phyloP scores from a whole-genome alignment of 306 rosid species.

The Lathyrus sativus region DNA sequence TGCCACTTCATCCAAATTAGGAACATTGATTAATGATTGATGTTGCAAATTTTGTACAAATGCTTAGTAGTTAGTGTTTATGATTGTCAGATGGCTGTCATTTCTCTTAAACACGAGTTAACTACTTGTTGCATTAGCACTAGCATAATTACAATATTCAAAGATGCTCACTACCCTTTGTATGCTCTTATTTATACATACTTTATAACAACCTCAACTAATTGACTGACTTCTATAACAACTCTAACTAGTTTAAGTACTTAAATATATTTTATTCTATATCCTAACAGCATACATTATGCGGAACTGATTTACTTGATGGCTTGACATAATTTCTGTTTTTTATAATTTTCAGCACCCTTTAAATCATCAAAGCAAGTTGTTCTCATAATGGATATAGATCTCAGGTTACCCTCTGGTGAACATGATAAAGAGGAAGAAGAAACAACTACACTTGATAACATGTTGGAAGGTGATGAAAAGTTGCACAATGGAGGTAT shows the following conservation, averaged over 20 bases:
- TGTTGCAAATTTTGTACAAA: constrained; percentile 22
- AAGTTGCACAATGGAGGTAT: constrained; percentile 76
- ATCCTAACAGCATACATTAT: not conserved
- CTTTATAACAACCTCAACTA: no score
- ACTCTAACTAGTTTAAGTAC: no score
- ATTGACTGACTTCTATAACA: no score
- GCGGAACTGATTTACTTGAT: constrained; percentile 24
- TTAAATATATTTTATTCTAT: no score
- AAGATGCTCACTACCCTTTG: no score
- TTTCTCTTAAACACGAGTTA: constrained; percentile 5
- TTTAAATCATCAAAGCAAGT: constrained; percentile 44
- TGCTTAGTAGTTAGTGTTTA: not conserved
- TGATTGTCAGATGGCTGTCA: constrained; percentile 11
- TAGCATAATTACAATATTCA: not conserved
- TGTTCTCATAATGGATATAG: constrained; percentile 75
- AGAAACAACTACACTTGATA: constrained; percentile 72
- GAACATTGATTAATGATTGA: constrained; percentile 10
- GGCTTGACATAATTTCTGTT: constrained; percentile 16
- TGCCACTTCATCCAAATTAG: constrained; percentile 7
- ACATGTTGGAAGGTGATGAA: constrained; percentile 75
- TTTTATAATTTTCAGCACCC: constrained; percentile 52
- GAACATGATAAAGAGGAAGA: constrained; percentile 81
- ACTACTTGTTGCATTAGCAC: constrained; percentile 17
- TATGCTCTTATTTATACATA: no score
- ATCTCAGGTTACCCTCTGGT: constrained; percentile 93